phyloP scores from a whole-genome alignment of 257 asterid genomes.

The Gynochthodes officinalis region DNA sequence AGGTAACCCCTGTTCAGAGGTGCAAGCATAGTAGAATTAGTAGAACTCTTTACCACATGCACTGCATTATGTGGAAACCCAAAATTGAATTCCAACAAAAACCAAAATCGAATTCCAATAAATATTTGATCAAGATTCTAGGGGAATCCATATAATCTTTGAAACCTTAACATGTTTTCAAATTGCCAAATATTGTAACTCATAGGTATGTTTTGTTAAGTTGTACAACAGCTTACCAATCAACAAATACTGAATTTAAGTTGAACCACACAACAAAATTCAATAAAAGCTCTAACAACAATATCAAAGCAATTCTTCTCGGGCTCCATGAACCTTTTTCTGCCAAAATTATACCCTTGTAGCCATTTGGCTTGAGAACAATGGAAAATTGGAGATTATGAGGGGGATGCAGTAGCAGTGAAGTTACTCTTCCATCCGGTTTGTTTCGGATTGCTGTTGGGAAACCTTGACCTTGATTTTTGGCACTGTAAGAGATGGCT shows the following conservation, averaged over 20 bases:
- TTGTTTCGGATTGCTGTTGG: slow-evolving; percentile 18
- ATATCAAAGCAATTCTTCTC: not conserved
- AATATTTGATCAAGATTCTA: too few species aligned
- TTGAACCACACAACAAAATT: not conserved
- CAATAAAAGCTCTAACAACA: slow-evolving; percentile 1
- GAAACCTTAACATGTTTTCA: not conserved
- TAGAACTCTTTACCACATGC: not conserved
- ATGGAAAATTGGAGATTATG: not conserved
- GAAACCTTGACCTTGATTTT: slow-evolving; percentile 35
- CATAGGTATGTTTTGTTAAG: not conserved
- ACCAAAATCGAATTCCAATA: not conserved
- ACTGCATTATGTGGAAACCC: too few species aligned
- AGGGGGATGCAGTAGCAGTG: not conserved
- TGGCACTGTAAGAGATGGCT: slow-evolving; percentile 46
- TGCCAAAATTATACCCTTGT: not conserved
- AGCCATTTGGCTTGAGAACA: not conserved
- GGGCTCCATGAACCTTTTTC: not conserved
- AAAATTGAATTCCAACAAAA: too few species aligned
- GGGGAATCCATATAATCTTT: not conserved
- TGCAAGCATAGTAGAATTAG: not conserved
- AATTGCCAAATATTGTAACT: not conserved
- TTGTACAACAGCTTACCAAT: not conserved
- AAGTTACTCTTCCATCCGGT: slow-evolving; percentile 37
- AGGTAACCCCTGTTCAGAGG: too few species aligned
- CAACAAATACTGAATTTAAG: not conserved